phyloP scores from a whole-genome alignment of 2,329 filamentous ascomycete genomes.

The Ophiostoma sp. region DNA sequence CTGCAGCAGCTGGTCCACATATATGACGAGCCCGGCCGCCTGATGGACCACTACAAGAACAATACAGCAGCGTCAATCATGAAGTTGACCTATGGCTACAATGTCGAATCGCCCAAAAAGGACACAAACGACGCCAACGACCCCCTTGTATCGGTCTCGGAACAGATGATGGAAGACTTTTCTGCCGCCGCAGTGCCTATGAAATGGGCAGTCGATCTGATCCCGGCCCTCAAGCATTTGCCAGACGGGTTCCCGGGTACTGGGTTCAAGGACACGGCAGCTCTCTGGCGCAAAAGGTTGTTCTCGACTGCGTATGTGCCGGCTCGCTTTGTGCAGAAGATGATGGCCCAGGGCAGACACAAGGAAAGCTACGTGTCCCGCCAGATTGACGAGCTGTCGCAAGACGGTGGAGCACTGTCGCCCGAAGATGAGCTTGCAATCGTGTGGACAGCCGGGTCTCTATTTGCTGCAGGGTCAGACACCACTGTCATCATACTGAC shows the following conservation, averaged over 20 bases:
- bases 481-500: not conserved
- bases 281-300: not conserved
- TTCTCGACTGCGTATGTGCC: not conserved
- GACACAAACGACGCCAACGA: not conserved
- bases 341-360: slow-evolving; percentile 4
- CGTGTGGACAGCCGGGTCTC: not conserved
- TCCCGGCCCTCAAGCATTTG: not conserved
- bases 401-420: not conserved
- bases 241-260: not conserved
- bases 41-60: not conserved
- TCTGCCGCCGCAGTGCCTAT: slow-evolving; percentile 8
- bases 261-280: not conserved
- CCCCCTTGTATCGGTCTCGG: not conserved
- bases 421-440: not conserved
- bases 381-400: slow-evolving; percentile 3
- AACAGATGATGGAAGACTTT: slow-evolving; percentile 14
- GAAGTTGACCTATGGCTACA: slow-evolving; percentile 6
- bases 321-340: not conserved
- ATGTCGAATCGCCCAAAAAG: not conserved
- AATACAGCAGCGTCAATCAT: not conserved
- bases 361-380: slow-evolving; percentile 16
- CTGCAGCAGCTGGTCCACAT: not conserved
- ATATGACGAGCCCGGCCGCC: not conserved
- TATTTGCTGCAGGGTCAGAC: not conserved
- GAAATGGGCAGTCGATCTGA: slow-evolving; percentile 9